Conservation (phyloP, 1,139 yeast species). For the Saccharomyces hybrid region DNA sequence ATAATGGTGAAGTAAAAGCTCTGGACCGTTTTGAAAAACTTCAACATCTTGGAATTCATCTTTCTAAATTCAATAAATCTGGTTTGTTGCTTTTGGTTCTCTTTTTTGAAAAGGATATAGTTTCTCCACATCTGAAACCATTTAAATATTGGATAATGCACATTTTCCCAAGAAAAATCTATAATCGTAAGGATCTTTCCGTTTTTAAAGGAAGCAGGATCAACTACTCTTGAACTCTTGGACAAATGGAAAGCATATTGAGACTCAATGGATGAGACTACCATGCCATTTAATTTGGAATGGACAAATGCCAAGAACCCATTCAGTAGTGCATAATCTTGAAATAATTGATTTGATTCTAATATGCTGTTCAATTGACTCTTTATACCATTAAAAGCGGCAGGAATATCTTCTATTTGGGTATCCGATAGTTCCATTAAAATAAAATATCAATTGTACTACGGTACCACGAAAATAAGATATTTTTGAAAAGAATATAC, state of each 20-base stretch:
- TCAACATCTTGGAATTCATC: conserved; percentile 44
- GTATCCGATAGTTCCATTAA: conserved; percentile 1
- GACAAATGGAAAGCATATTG: conserved; percentile 5
- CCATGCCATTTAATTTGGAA: conserved; percentile 18
- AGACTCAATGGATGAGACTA: conserved; percentile 7
- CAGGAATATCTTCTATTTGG: conserved; percentile 3
- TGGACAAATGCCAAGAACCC: conserved; percentile 28
- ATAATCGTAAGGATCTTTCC: conserved; percentile 25
- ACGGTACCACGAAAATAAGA: neutral
- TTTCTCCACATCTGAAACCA: conserved; percentile 35
- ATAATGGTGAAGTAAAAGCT: conserved; percentile 41
- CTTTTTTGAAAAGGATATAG: conserved; percentile 16
- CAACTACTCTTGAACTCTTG: neutral
- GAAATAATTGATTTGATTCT: conserved; percentile 18
- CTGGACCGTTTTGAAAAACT: conserved; percentile 40
- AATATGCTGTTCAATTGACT: conserved; percentile 20
- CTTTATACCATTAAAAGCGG: conserved; percentile 4
- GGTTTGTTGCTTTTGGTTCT: conserved; percentile 28
- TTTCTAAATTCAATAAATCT: conserved; percentile 48
- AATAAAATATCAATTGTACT: neutral
- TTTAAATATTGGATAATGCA: conserved; percentile 58
- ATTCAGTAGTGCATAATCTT: conserved; percentile 26
- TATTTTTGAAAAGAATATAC: neutral
- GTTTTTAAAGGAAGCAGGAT: neutral
- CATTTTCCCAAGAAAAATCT: conserved; percentile 50